Conservation (phyloP, 140 eudicot species). For the Senecio squalidus region DNA sequence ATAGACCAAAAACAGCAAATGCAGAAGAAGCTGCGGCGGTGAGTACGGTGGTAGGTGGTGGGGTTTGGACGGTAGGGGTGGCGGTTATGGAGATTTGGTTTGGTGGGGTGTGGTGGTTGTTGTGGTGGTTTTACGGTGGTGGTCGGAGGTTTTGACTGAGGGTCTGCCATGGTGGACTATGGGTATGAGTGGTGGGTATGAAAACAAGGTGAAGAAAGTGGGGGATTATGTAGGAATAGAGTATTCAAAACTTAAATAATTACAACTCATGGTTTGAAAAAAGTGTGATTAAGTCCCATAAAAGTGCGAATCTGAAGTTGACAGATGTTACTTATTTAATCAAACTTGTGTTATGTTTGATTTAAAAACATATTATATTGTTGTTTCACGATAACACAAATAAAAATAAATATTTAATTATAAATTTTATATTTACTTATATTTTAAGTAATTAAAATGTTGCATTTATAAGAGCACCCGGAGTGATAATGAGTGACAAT, state of each 20-base stretch:
- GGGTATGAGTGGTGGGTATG: constrained; percentile 8
- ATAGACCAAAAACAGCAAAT: constrained; percentile 55
- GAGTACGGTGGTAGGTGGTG: constrained; percentile 36
- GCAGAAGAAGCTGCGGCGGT: constrained; percentile 55
- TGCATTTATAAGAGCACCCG: too few species aligned
- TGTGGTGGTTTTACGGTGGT: constrained; percentile 24
- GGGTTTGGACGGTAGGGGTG: constrained; percentile 43
- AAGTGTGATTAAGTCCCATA: neutral
- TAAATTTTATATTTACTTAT: too few species aligned
- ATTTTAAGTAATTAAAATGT: too few species aligned
- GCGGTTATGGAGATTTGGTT: constrained; percentile 23
- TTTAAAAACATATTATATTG: neutral
- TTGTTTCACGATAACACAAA: too few species aligned
- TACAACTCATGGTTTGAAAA: neutral
- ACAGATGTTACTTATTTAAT: constrained; percentile 14
- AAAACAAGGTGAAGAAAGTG: constrained; percentile 21
- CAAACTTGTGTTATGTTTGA: neutral
- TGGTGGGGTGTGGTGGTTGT: constrained; percentile 19
- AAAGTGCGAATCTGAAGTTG: constrained; percentile 23
- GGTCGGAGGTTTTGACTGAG: constrained; percentile 46
- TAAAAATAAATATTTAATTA: too few species aligned
- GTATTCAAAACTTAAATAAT: neutral
- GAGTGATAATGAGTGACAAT: too few species aligned
- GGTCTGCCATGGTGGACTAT: constrained; percentile 38
- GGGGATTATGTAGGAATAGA: constrained; percentile 22